phyloP scores from a whole-genome alignment of 1,139 yeast genomes.

The Candida glucosophila region DNA sequence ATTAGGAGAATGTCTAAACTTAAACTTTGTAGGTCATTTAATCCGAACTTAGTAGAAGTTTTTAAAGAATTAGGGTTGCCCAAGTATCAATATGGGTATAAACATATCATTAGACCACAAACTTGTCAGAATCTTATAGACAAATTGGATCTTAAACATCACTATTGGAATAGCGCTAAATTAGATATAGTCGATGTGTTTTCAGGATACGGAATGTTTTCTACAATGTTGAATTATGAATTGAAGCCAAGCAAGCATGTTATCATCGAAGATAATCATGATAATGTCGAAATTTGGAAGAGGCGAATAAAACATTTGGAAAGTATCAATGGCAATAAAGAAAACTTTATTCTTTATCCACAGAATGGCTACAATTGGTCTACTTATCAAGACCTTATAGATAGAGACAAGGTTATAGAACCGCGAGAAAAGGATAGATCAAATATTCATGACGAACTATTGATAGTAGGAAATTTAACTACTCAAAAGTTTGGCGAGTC shows the following conservation, averaged over 20 bases:
- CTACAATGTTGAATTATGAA: conserved; percentile 46
- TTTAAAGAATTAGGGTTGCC: conserved; percentile 11
- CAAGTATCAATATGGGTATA: conserved; percentile 11
- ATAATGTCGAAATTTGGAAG: conserved; percentile 23
- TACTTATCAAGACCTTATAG: conserved; percentile 39
- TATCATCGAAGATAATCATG: conserved; percentile 44
- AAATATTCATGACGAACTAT: conserved; percentile 50
- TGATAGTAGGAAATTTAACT: conserved; percentile 60
- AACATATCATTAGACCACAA: conserved; percentile 14
- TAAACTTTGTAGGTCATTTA: conserved; percentile 16
- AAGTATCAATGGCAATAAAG: conserved; percentile 14
- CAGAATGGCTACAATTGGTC: conserved; percentile 62
- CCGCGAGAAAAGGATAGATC: conserved; percentile 34
- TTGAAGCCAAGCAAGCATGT: conserved; percentile 55
- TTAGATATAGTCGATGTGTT: conserved; percentile 61
- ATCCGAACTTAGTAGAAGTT: conserved; percentile 19
- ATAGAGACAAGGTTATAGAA: conserved; percentile 28
- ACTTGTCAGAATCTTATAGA: conserved; percentile 34
- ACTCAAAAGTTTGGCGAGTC: conserved; percentile 50
- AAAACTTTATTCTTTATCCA: conserved; percentile 21
- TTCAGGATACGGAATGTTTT: conserved; percentile 46
- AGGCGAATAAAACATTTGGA: conserved; percentile 15
- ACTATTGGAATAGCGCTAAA: conserved; percentile 32
- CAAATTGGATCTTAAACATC: conserved; percentile 26
- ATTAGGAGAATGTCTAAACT: too few species aligned